phyloP scores from a whole-genome alignment of 805 yeast genomes.

The Saccharomycopsis babjevae region DNA sequence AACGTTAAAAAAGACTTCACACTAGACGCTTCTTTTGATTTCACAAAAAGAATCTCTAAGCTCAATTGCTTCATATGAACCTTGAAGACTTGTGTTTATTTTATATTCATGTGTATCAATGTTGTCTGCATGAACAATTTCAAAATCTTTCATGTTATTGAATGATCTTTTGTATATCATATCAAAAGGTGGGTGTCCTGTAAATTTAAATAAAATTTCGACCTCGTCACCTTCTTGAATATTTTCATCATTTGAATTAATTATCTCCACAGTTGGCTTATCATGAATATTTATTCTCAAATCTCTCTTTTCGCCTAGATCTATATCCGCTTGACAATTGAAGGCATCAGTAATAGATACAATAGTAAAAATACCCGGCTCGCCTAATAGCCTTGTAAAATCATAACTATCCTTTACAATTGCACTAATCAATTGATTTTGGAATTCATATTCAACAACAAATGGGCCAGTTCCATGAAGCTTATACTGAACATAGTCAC shows the following conservation, averaged over 20 bases:
- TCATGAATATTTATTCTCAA: constrained; percentile 37
- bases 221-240: constrained; percentile 94
- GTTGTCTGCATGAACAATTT: constrained; percentile 36
- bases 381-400: constrained; percentile 64
- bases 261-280: constrained; percentile 70
- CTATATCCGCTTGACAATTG: constrained; percentile 23
- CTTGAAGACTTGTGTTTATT: constrained; percentile 75
- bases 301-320: constrained; percentile 20
- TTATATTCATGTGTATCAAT: constrained; percentile 61
- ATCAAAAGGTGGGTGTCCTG: constrained; percentile 72
- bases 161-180: constrained; percentile 44
- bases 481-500: constrained; percentile 73
- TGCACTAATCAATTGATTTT: constrained; percentile 49
- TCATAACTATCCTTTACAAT: constrained; percentile 33
- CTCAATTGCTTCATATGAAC: constrained; percentile 86
- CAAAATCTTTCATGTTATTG: constrained; percentile 16
- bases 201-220: constrained; percentile 70
- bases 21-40: constrained; percentile 8
- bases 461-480: constrained; percentile 77
- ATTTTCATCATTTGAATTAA: constrained; percentile 60
- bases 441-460: constrained; percentile 62
- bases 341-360: constrained; percentile 61
- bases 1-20: neutral
- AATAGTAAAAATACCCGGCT: constrained; percentile 67
- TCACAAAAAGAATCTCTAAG: constrained; percentile 78